phyloP scores from a whole-genome alignment of 768 basidiomycete genomes.

The Lentinula boryana region DNA sequence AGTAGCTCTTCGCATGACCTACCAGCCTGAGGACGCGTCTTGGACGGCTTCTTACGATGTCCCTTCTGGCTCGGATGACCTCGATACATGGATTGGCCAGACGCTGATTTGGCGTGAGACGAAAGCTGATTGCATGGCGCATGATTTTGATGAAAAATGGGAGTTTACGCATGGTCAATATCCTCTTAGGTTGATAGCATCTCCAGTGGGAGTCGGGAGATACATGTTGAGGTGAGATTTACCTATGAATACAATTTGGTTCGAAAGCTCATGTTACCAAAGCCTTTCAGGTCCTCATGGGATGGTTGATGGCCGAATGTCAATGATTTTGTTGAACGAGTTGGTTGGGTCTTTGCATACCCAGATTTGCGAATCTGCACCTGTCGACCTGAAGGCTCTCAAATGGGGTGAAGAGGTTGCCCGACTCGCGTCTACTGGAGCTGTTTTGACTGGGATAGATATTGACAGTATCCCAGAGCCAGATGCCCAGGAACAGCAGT shows the following conservation, averaged over 20 bases:
- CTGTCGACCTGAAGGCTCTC: background rate
- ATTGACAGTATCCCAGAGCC: background rate
- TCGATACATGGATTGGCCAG: background rate
- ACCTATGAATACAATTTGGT: background rate
- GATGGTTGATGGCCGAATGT: background rate
- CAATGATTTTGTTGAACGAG: background rate
- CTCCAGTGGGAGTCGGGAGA: background rate
- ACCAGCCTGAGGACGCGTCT: background rate
- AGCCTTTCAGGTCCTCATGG: background rate
- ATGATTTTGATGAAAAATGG: background rate
- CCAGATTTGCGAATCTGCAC: background rate
- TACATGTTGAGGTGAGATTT: background rate
- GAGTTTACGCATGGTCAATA: background rate
- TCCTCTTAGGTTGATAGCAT: background rate
- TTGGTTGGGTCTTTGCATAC: background rate
- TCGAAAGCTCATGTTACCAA: background rate
- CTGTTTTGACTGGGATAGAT: background rate
- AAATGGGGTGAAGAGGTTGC: background rate
- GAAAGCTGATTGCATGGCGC: background rate
- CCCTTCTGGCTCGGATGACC: background rate
- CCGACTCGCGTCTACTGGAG: background rate
- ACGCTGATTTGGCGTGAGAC: background rate
- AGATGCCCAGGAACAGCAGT: background rate
- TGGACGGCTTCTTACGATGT: background rate
- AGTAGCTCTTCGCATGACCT: background rate